phyloP scores from a whole-genome alignment of 176 grass and related monocot genomes.

The Oryza australiensis region DNA sequence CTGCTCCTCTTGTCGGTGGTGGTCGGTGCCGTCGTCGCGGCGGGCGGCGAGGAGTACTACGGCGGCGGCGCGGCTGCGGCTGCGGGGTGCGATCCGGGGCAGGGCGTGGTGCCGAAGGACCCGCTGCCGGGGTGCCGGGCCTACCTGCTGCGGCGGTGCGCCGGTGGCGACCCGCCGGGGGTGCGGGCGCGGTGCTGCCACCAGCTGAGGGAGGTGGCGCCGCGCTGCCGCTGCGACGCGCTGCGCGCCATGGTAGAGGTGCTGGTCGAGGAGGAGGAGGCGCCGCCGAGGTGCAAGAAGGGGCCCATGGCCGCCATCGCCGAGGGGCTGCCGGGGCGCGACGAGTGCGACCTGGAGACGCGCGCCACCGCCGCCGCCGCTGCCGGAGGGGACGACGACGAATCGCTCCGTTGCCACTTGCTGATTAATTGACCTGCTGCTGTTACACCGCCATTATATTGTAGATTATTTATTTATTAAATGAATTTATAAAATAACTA shows the following conservation, averaged over 20 bases:
- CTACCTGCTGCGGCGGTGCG: no score
- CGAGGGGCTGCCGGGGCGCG: neutral
- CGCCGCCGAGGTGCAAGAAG: neutral
- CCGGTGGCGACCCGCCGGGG: no score
- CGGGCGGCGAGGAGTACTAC: no score
- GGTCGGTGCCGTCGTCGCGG: no score
- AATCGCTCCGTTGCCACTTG: neutral
- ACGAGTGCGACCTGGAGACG: neutral
- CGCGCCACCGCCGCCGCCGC: no score
- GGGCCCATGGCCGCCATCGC: neutral
- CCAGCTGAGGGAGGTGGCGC: neutral
- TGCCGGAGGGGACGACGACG: neutral
- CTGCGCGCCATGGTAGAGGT: neutral
- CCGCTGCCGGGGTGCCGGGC: no score
- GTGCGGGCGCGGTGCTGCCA: neutral
- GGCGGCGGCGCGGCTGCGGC: no score
- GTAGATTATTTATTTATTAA: no score
- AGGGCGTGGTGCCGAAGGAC: no score
- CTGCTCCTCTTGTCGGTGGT: neutral
- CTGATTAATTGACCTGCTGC: neutral
- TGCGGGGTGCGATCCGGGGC: no score
- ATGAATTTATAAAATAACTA: no score
- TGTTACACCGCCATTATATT: neutral
- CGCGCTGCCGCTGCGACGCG: neutral
- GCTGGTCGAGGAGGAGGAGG: neutral